phyloP scores from a whole-genome alignment of 805 yeast species.

The Zygosaccharomyces bisporus region DNA sequence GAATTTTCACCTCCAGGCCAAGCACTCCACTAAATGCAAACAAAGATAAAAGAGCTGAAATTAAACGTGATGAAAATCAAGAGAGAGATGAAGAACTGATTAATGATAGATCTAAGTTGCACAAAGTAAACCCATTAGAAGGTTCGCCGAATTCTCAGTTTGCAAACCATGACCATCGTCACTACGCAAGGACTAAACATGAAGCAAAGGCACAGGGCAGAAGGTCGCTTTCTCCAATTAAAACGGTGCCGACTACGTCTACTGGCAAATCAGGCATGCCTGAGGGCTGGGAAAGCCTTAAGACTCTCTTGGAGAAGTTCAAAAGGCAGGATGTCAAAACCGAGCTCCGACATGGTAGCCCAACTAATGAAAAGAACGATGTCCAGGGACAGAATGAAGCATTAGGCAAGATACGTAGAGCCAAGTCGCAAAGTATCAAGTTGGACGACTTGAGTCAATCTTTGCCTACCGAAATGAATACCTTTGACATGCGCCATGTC shows the following conservation, averaged over 20 bases:
- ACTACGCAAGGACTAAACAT: slow-evolving; percentile 25
- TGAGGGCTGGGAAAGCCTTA: slow-evolving; percentile 20
- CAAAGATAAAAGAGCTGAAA: slow-evolving; percentile 1
- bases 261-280: slow-evolving; percentile 12
- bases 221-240: slow-evolving; percentile 28
- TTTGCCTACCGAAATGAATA: slow-evolving; percentile 18
- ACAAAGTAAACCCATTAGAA: slow-evolving; percentile 10
- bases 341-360: neutral
- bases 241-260: slow-evolving; percentile 19
- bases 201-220: slow-evolving; percentile 17
- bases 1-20: slow-evolving; percentile 2
- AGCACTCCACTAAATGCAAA: slow-evolving; percentile 3
- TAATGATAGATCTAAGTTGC: slow-evolving; percentile 11
- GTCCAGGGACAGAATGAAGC: neutral
- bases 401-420: slow-evolving; percentile 12
- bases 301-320: slow-evolving; percentile 19
- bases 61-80: neutral
- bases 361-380: neutral
- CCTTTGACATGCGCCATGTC: slow-evolving; percentile 28
- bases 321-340: slow-evolving; percentile 1
- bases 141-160: slow-evolving; percentile 16
- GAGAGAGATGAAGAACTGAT: slow-evolving; percentile 6
- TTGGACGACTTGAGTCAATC: slow-evolving; percentile 19
- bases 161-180: slow-evolving; percentile 19
- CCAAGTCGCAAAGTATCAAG: slow-evolving; percentile 11